phyloP scores from a whole-genome alignment of 2,329 filamentous ascomycete species.

The Lizonia empirigonia region DNA sequence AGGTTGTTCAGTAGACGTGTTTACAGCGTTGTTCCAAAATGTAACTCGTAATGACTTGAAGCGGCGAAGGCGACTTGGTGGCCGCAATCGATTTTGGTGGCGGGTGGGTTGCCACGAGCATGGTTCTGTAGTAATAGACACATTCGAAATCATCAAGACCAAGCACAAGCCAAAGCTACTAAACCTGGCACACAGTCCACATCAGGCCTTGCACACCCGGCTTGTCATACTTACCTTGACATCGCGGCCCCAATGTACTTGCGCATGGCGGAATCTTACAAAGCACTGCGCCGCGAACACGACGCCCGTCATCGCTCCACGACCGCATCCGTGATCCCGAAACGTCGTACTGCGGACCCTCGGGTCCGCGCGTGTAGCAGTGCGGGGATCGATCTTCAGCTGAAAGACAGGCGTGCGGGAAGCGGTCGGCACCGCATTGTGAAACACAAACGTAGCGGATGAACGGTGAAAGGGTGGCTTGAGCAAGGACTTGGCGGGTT shows the following conservation, averaged over 20 bases:
- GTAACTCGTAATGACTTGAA: conserved; percentile 10
- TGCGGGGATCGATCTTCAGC: background rate
- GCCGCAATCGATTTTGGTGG: conserved; percentile 1
- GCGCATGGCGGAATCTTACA: background rate
- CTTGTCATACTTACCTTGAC: background rate
- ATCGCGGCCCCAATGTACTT: background rate
- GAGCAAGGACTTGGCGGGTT: too few relatives aligned
- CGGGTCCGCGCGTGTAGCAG: conserved; percentile 7
- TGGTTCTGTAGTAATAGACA: conserved; percentile 12
- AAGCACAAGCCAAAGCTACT: background rate
- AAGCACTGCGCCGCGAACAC: background rate
- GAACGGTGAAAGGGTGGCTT: too few relatives aligned
- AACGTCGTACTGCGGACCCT: conserved; percentile 3
- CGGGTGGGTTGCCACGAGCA: conserved; percentile 4
- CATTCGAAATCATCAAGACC: background rate
- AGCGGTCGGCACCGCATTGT: background rate
- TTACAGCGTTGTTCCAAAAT: conserved; percentile 8
- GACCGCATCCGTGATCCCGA: conserved; percentile 5
- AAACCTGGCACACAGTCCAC: background rate
- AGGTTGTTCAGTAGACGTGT: conserved; percentile 46
- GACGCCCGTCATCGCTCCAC: conserved; percentile 21
- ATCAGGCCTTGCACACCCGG: background rate
- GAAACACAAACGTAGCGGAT: background rate
- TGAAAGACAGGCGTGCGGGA: background rate
- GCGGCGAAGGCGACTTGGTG: conserved; percentile 2